Percentiles rank a stretch among this genome's conserved stretches.
phyloP scores from a whole-genome alignment of 306 rosid genomes.

The Ormosia emarginata region DNA sequence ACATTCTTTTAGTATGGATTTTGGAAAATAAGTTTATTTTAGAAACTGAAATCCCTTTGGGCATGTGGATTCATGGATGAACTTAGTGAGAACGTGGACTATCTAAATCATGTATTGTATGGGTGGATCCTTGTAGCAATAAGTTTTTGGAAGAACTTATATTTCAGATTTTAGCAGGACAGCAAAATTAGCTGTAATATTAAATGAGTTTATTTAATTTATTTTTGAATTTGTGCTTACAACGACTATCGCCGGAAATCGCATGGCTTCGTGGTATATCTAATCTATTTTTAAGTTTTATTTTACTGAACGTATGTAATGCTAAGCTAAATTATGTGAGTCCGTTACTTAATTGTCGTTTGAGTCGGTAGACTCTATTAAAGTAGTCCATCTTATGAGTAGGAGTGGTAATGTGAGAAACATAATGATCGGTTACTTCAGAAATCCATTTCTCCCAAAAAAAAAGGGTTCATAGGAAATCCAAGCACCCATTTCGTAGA shows the following conservation, averaged over 20 bases:
- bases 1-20: constrained; percentile 36
- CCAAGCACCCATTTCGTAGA: no score
- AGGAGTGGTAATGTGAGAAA: no score
- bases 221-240: neutral
- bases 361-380: no score
- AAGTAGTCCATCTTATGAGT: no score
- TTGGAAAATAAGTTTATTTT: constrained; percentile 41
- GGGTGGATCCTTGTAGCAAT: constrained; percentile 21
- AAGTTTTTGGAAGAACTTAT: neutral
- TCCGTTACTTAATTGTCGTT: no score
- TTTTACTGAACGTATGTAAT: no score
- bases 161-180: neutral
- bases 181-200: neutral
- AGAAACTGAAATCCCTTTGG: constrained; percentile 22
- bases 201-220: neutral
- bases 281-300: no score
- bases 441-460: no score
- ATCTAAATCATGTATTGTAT: constrained; percentile 5
- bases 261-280: neutral
- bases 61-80: constrained; percentile 18
- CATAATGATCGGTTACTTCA: no score
- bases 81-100: neutral
- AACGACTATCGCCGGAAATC: neutral
- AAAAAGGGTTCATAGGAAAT: no score
- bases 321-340: no score